Evolutionary conservation across 164 flowering plant species (phyloP), one percentile per base, ranked within the genome.

Genomic region (Liriodendron chinense): DNA sequence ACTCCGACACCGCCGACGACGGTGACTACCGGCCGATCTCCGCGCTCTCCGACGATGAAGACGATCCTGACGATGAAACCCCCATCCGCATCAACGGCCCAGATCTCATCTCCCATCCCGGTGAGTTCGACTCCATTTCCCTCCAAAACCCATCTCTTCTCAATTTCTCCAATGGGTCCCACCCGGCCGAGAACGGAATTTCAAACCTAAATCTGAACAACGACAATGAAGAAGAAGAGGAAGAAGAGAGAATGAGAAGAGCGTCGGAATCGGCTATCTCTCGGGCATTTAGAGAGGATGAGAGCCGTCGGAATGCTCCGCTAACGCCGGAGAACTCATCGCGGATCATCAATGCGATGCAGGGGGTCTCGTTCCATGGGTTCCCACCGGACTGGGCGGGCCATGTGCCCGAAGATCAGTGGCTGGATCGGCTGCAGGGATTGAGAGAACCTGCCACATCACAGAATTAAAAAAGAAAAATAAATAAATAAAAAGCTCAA

Each of bases 301-400:
- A 93, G 82, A 83, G 74, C 72, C 85, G 98, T 6, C 83, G 94
- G 48, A 87, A 78, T 62, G 91, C 98, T 50, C 93, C 93, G 5
- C 69, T 93, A 80, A 61, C 91, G 73, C 72, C 84, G 57, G 96
- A 93, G 83, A 88, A 83, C 49, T 84, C 91, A 23, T 66, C 16
- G 68, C 78, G 94, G 65, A 88, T 93, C 64, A 83, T 87, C 85
- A 89, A 91, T 56, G 98, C 96, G 47, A 93, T 93, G 98, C 87
- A 93, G 7, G 85, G 89, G 47, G 73, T 93, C 13, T 83, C 89
- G 23, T 87, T 91, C 20, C 79, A 59, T n/a, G 96, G 92, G 13
- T 47, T 72, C 0, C 79, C 84, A 56, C 98, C 98, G 0, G 87
- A 87, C 61, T 93, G 98, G 98, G 83, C 78, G 14, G 57, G 14